Conservation (phyloP, 306 rosid genomes). For the Gillenia trifoliata region DNA sequence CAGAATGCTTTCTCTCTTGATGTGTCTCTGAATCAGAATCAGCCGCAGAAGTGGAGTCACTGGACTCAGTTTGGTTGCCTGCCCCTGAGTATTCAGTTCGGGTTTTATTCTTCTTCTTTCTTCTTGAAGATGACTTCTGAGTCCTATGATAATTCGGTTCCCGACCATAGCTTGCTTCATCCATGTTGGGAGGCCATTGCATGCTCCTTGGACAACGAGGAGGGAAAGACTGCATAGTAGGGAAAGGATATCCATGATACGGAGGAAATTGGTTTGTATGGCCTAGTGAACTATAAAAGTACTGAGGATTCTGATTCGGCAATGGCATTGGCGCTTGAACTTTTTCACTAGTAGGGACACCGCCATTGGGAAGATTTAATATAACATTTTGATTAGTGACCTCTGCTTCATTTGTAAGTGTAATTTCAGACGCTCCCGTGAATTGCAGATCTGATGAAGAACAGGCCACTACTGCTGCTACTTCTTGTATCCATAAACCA, state of each 20-base stretch:
- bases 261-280: conserved; percentile 42
- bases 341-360: conserved; percentile 18
- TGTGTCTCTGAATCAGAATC: conserved; percentile 38
- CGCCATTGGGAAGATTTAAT: conserved; percentile 2
- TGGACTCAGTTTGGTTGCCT: conserved; percentile 18
- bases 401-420: conserved; percentile 1
- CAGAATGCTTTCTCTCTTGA: conserved; percentile 32
- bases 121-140: conserved; percentile 32
- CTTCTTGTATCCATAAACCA: conserved; percentile 12
- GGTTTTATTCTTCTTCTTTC: conserved; percentile 36
- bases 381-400: conserved; percentile 2
- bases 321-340: conserved; percentile 50
- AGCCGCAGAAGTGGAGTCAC: conserved; percentile 31
- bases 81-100: conserved; percentile 36
- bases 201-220: conserved; percentile 41
- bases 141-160: conserved; percentile 20
- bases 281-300: conserved; percentile 42
- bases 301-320: conserved; percentile 41
- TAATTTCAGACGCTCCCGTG: not conserved
- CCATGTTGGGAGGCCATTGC: conserved; percentile 52
- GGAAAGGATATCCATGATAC: conserved; percentile 48
- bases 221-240: conserved; percentile 44
- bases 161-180: not conserved
- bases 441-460: conserved; percentile 14
- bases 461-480: conserved; percentile 12